These are phyloP conservation scores for Berkeleyomyces rouxiae DNA, from an alignment of 2,329 filamentous ascomycete species.

Conservation along the genomic window DNA sequence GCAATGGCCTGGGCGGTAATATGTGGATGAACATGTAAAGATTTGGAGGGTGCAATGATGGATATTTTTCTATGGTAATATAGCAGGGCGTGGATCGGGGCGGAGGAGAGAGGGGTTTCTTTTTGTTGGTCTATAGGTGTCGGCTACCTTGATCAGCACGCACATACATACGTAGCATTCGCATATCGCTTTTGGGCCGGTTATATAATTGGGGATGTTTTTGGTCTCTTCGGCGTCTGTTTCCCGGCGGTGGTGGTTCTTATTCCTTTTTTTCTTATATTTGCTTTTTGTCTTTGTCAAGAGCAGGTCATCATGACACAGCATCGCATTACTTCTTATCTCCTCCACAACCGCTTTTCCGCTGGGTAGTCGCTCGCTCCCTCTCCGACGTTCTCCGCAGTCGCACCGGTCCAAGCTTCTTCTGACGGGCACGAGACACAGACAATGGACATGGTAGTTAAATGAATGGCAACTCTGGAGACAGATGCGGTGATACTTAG, in stretches of 20 bases:
- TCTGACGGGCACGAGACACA: background rate
- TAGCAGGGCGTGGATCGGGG: background rate
- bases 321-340: background rate
- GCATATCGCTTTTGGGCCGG: background rate
- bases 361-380: too few species aligned
- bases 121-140: background rate
- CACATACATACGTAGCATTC: background rate
- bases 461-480: background rate
- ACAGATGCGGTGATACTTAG: too few species aligned
- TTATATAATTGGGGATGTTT: background rate
- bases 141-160: too few species aligned
- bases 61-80: background rate
- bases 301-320: background rate
- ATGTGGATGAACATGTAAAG: slow-evolving; percentile 12
- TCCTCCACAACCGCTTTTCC: background rate
- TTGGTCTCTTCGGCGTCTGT: background rate
- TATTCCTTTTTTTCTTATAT: background rate
- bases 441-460: too few species aligned
- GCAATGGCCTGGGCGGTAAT: background rate
- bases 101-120: background rate
- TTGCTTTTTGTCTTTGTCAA: background rate
- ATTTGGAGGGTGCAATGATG: background rate
- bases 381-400: background rate
- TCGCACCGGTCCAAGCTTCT: background rate
- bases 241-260: background rate